Conservation (phyloP, 2,329 filamentous ascomycete species). For the Zymoseptoria passerinii region DNA sequence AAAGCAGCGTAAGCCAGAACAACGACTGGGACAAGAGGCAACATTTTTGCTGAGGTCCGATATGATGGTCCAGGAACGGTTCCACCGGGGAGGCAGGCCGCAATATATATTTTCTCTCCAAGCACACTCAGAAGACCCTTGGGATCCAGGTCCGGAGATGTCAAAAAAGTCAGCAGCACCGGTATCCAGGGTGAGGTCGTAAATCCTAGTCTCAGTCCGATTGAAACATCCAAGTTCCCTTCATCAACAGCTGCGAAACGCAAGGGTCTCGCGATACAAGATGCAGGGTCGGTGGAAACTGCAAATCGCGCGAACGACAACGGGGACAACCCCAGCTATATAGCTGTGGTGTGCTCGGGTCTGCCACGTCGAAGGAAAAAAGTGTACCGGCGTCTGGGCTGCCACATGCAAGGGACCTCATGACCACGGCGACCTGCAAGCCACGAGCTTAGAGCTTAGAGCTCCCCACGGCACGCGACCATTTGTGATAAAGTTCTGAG, state of each 20-base stretch:
- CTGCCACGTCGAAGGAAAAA: background rate
- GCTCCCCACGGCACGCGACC: background rate
- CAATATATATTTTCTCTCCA: background rate
- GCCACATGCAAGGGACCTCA: background rate
- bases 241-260: background rate
- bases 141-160: background rate
- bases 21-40: slow-evolving; percentile 11
- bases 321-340: background rate
- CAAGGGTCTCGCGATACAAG: background rate
- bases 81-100: background rate
- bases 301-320: background rate
- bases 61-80: background rate
- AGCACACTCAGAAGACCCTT: background rate
- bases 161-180: background rate
- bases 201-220: background rate
- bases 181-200: background rate
- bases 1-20: slow-evolving; percentile 12
- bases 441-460: background rate
- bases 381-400: background rate
- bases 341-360: background rate
- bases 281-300: background rate
- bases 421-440: background rate
- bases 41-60: background rate
- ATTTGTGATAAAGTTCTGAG: background rate
- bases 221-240: background rate